These are phyloP conservation scores for Lactarius quietus DNA, from an alignment of 768 basidiomycete genomes.

Conservation along the genomic window DNA sequence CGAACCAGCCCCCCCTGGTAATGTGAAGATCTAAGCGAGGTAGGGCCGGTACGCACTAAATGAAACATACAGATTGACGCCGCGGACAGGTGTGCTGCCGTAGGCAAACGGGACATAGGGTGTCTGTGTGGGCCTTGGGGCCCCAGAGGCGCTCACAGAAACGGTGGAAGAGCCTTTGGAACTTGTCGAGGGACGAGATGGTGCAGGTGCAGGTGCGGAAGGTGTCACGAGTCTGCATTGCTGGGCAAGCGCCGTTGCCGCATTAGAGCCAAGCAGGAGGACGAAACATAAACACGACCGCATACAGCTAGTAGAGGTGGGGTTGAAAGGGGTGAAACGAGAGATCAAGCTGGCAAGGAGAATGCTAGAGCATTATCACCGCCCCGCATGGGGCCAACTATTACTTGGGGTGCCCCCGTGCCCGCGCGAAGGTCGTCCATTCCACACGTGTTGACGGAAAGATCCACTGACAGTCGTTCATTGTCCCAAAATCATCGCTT, in stretches of 20 bases:
- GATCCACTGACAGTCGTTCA: background rate
- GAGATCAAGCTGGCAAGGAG: background rate
- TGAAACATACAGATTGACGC: slow-evolving; percentile 57
- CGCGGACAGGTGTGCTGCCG: slow-evolving; percentile 45
- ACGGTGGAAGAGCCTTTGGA: slow-evolving; percentile 5
- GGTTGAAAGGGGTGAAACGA: background rate
- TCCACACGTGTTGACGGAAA: slow-evolving; percentile 17
- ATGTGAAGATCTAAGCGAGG: background rate
- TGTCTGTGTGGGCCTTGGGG: slow-evolving; percentile 28
- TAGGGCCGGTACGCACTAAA: background rate
- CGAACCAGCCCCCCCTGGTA: slow-evolving; percentile 60
- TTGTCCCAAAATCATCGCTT: background rate
- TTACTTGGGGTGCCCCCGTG: slow-evolving; percentile 1
- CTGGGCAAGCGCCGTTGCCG: slow-evolving; percentile 19
- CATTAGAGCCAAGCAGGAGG: background rate
- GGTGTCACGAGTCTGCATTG: slow-evolving; percentile 29
- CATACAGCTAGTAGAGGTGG: background rate
- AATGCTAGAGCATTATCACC: slow-evolving; percentile 7
- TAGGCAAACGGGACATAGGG: slow-evolving; percentile 40
- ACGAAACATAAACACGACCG: slow-evolving; percentile 9
- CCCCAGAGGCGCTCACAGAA: slow-evolving; percentile 9
- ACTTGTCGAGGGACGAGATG: slow-evolving; percentile 17
- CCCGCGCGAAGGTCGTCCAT: background rate
- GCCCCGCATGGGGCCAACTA: background rate
- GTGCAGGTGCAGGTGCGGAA: slow-evolving; percentile 11